Evolutionary conservation across 139 green algal genomes (phyloP).

Genomic region (Coelastrella sp.): DNA sequence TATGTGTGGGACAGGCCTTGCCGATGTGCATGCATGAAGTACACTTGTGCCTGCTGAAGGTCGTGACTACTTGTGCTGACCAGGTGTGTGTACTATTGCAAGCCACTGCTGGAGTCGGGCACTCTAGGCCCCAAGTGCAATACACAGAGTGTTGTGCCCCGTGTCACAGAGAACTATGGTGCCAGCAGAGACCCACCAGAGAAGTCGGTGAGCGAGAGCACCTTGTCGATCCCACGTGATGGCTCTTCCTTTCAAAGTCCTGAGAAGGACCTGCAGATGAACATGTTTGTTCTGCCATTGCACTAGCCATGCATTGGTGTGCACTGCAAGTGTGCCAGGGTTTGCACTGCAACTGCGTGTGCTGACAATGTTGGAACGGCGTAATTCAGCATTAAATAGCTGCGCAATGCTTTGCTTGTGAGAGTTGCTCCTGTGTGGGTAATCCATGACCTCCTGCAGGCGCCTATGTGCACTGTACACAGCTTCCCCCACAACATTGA

Average conservation of each 20-base stretch:
- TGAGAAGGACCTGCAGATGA: background rate
- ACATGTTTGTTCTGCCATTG: background rate
- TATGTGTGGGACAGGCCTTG: background rate
- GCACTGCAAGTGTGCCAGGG: too few species aligned
- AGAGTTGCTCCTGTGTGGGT: too few species aligned
- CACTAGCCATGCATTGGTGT: background rate
- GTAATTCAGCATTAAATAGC: too few species aligned
- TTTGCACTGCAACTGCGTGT: background rate
- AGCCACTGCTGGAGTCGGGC: conserved; percentile 96
- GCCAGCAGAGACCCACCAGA: conserved; percentile 90
- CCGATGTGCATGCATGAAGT: background rate
- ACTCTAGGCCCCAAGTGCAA: conserved; percentile 99
- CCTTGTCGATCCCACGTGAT: too few species aligned
- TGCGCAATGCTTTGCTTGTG: too few species aligned
- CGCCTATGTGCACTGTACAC: conserved; percentile 99
- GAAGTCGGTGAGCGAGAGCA: conserved; percentile 68
- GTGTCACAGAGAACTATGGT: conserved; percentile 98
- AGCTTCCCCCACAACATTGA: conserved; percentile 99
- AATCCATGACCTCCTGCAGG: conserved; percentile 61
- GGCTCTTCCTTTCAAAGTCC: background rate
- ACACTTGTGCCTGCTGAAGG: background rate
- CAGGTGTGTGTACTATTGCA: conserved; percentile 98
- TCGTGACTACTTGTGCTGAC: background rate
- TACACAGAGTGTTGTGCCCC: conserved; percentile 93
- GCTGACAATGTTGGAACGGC: background rate